Conservation (phyloP, 1,284 basidiomycete genomes). For the Cystobasidium sp. region DNA sequence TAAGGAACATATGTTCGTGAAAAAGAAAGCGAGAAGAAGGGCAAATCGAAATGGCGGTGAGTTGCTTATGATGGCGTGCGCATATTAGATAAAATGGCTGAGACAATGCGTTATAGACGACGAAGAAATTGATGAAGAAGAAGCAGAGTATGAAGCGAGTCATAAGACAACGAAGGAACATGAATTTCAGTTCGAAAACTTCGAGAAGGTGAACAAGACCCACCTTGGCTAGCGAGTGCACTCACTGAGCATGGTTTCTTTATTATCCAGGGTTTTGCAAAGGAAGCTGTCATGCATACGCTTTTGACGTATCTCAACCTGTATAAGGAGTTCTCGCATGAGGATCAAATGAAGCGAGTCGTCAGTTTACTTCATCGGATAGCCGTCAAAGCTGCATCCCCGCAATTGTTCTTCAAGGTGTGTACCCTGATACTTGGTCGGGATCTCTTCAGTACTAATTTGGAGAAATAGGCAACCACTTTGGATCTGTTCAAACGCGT, state of each 20-base stretch:
- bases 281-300: conserved; percentile 78
- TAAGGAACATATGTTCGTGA: conserved; percentile 73
- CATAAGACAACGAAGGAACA: conserved; percentile 65
- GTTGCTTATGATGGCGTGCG: neutral
- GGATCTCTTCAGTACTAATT: neutral
- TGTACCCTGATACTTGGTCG: neutral
- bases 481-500: conserved; percentile 81
- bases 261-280: conserved; percentile 72
- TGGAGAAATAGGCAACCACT: conserved; percentile 70
- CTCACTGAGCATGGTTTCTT: neutral
- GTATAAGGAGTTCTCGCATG: conserved; percentile 76
- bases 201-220: conserved; percentile 71
- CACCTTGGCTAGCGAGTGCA: neutral
- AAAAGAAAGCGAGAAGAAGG: conserved; percentile 68
- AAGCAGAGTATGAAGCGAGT: conserved; percentile 49
- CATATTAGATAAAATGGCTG: neutral
- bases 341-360: conserved; percentile 82
- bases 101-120: conserved; percentile 48
- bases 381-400: conserved; percentile 82
- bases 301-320: conserved; percentile 77
- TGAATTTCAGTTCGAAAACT: conserved; percentile 83
- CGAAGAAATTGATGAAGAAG: conserved; percentile 60
- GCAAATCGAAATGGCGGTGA: conserved; percentile 60
- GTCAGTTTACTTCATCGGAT: conserved; percentile 85
- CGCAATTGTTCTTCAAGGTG: conserved; percentile 90